These are phyloP conservation scores for Craterostigma plantagineum DNA, from an alignment of 257 asterid species.

Conservation along the genomic window DNA sequence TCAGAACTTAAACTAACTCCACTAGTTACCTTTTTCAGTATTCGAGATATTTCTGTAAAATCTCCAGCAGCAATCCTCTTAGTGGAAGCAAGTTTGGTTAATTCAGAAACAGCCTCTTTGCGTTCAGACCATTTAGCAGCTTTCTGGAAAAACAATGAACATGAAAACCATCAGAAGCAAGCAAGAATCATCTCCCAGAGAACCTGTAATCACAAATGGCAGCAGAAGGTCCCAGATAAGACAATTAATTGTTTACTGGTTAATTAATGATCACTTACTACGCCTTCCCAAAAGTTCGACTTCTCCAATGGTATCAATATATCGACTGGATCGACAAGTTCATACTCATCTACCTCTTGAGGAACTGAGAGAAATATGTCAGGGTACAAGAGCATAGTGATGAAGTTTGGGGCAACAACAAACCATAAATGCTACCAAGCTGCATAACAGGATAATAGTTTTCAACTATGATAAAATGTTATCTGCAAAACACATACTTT, in stretches of 20 bases:
- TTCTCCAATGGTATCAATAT: constrained; percentile 86
- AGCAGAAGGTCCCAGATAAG: constrained; percentile 3
- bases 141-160: constrained; percentile 38
- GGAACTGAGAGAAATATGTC: constrained; percentile 30
- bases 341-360: constrained; percentile 94
- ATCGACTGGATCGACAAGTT: constrained; percentile 97
- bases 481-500: constrained; percentile 24
- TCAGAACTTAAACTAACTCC: too few species aligned
- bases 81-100: constrained; percentile 93
- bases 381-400: not conserved
- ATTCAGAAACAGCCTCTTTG: constrained; percentile 90
- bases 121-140: constrained; percentile 98
- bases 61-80: constrained; percentile 96
- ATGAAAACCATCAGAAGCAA: constrained; percentile 7
- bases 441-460: too few species aligned
- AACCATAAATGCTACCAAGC: not conserved
- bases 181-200: not conserved
- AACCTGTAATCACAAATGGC: not conserved
- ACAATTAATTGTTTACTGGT: too few species aligned
- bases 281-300: constrained; percentile 99
- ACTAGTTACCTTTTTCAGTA: constrained; percentile 90
- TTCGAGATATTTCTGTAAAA: constrained; percentile 86
- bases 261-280: constrained; percentile 29
- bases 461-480: too few species aligned
- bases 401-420: not conserved